Evolutionary conservation across 257 asterid genomes (phyloP).

Genomic region (Przewalskia tangutica): DNA sequence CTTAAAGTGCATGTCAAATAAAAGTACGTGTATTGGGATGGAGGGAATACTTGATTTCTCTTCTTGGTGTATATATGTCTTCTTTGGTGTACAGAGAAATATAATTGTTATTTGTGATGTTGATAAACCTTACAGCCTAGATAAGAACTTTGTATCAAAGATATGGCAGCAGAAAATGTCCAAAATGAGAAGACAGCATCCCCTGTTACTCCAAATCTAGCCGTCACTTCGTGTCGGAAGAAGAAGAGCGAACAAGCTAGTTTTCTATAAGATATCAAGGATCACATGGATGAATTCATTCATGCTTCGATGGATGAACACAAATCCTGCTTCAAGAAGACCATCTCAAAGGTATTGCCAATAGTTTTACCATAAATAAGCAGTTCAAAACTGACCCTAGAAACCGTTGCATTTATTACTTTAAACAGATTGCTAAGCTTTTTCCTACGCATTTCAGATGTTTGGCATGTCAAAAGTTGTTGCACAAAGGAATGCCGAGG

Average conservation of each 20-base stretch:
- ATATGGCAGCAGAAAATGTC: constrained; percentile 36
- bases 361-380: neutral
- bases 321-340: constrained; percentile 85
- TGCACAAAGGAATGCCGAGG: constrained; percentile 56
- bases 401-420: neutral
- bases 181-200: constrained; percentile 25
- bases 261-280: constrained; percentile 70
- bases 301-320: constrained; percentile 93
- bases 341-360: constrained; percentile 56
- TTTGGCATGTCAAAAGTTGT: constrained; percentile 85
- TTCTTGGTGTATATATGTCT: neutral
- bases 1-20: too few species aligned
- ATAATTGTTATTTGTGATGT: neutral
- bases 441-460: constrained; percentile 39
- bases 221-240: constrained; percentile 61
- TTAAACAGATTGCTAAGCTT: neutral
- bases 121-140: neutral
- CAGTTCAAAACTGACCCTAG: neutral
- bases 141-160: neutral
- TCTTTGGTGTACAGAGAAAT: neutral
- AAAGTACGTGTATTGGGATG: too few species aligned
- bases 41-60: neutral
- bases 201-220: constrained; percentile 32
- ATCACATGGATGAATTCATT: constrained; percentile 77
- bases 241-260: constrained; percentile 61